phyloP scores from a whole-genome alignment of 2,329 filamentous ascomycete genomes.

The Allantophomopsis lycopodina region DNA sequence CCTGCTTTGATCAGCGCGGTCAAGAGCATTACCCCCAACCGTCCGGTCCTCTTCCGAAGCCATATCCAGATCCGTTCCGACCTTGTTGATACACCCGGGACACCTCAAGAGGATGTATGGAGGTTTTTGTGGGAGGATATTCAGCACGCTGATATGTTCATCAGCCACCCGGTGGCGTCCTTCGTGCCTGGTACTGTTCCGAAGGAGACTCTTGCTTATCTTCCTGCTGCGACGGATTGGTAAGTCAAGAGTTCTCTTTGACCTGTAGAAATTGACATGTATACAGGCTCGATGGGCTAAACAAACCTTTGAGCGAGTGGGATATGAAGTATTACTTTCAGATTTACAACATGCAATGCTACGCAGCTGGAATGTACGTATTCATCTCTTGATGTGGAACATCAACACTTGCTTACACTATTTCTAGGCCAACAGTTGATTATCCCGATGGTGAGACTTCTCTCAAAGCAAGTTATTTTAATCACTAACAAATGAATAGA shows the following conservation, averaged over 20 bases:
- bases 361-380: conserved; percentile 40
- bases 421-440: too few relatives aligned
- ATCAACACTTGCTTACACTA: too few relatives aligned
- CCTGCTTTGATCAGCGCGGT: conserved; percentile 63
- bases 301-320: conserved; percentile 60
- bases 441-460: too few relatives aligned
- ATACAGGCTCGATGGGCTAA: conserved; percentile 58
- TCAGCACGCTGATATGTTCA: conserved; percentile 60
- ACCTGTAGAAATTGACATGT: conserved; percentile 7
- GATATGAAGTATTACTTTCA: conserved; percentile 62
- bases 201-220: conserved; percentile 52
- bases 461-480: background rate
- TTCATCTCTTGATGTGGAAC: background rate
- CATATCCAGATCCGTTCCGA: conserved; percentile 76
- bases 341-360: conserved; percentile 52
- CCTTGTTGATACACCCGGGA: conserved; percentile 45
- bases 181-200: conserved; percentile 63
- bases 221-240: conserved; percentile 76
- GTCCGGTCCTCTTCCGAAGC: conserved; percentile 67
- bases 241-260: conserved; percentile 16
- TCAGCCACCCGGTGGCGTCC: conserved; percentile 64
- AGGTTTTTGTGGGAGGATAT: conserved; percentile 61
- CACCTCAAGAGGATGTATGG: conserved; percentile 64
- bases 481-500: conserved; percentile 21
- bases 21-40: conserved; percentile 55